phyloP scores from a whole-genome alignment of 768 basidiomycete species.

The Leucocoprinus leucothites region DNA sequence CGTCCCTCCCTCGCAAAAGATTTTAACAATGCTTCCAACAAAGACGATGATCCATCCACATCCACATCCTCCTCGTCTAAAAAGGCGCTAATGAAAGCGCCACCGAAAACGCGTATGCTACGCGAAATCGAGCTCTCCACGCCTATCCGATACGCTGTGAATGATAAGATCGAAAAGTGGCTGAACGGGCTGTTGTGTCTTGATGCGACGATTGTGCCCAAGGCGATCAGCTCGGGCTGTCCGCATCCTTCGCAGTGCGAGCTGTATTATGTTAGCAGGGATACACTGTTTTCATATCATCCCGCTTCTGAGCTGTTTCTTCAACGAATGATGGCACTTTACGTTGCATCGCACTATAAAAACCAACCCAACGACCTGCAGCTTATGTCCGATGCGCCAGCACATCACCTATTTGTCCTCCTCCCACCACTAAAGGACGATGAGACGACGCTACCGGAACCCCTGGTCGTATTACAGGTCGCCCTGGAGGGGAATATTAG shows the following conservation, averaged over 20 bases:
- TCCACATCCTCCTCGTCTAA: conserved; percentile 41
- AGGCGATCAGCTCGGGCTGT: conserved; percentile 60
- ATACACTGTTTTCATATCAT: conserved; percentile 96
- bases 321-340: conserved; percentile 97
- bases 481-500: conserved; percentile 94
- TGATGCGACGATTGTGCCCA: conserved; percentile 65
- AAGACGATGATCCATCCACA: conserved; percentile 36
- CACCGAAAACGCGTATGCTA: conserved; percentile 69
- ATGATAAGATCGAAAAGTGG: conserved; percentile 94
- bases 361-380: conserved; percentile 99
- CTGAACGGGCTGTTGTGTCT: conserved; percentile 87
- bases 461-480: conserved; percentile 93
- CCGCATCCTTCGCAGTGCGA: conserved; percentile 95
- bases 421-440: conserved; percentile 90
- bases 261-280: conserved; percentile 91
- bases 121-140: conserved; percentile 94
- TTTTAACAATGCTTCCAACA: conserved; percentile 25
- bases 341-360: conserved; percentile 98
- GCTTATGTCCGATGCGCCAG: conserved; percentile 93
- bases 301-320: conserved; percentile 97
- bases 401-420: conserved; percentile 94
- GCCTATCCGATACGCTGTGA: conserved; percentile 87
- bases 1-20: conserved; percentile 76
- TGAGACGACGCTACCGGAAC: conserved; percentile 89
- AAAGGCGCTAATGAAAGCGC: conserved; percentile 50